Evolutionary conservation across 345 rosid species (phyloP).

Genomic region (Dipteronia dyeriana): DNA sequence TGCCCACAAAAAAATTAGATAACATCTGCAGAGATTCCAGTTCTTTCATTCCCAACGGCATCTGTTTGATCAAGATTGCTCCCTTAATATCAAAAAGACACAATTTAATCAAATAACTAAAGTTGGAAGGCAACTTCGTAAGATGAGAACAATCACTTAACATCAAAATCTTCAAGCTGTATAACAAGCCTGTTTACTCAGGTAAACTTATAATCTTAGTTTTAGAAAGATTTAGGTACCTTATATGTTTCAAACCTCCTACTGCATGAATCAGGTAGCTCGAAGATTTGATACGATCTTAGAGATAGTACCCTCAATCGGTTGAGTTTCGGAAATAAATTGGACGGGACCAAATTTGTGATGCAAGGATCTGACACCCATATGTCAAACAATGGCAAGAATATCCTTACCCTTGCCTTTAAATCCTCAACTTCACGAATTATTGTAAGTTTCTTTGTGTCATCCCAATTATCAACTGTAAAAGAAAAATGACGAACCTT

Average conservation of each 20-base stretch:
- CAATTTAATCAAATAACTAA: too few relatives aligned
- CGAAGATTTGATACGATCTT: background rate
- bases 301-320: background rate
- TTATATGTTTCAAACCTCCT: background rate
- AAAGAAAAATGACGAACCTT: conserved; percentile 4
- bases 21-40: too few relatives aligned
- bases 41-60: too few relatives aligned
- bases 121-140: too few relatives aligned
- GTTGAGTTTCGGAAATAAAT: background rate
- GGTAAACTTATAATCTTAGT: conserved; percentile 6
- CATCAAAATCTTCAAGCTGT: too few relatives aligned
- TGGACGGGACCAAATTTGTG: too few relatives aligned
- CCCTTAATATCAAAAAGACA: too few relatives aligned
- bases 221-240: conserved; percentile 6
- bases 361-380: too few relatives aligned
- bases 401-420: background rate
- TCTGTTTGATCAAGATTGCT: too few relatives aligned
- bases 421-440: background rate
- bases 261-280: background rate
- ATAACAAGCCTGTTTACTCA: background rate
- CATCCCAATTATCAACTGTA: background rate
- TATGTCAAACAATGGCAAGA: background rate
- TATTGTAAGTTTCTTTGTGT: background rate
- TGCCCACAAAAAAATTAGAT: too few relatives aligned
- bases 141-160: too few relatives aligned